phyloP scores from a whole-genome alignment of 2,329 filamentous ascomycete species.

The Ceratocystis papillata region DNA sequence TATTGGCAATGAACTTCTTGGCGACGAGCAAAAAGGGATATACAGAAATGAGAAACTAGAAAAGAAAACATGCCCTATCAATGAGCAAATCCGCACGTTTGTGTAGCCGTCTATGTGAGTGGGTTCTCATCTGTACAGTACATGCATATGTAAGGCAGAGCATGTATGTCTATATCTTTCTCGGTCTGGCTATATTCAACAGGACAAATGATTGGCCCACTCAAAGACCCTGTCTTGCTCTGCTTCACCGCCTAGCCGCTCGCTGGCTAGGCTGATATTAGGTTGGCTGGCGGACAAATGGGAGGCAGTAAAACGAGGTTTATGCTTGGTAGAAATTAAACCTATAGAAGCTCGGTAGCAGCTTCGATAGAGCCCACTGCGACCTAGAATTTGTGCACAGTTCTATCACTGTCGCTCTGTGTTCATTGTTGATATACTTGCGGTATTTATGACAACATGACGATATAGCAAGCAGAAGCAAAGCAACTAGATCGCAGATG shows the following conservation, averaged over 20 bases:
- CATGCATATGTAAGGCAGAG: too few species aligned
- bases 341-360: too few species aligned
- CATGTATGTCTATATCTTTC: too few species aligned
- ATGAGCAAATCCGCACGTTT: background rate
- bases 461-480: background rate
- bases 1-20: background rate
- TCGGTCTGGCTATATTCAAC: too few species aligned
- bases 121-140: too few species aligned
- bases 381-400: background rate
- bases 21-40: background rate
- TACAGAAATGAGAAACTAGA: background rate
- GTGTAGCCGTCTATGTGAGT: background rate
- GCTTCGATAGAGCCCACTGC: background rate
- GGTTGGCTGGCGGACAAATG: too few species aligned
- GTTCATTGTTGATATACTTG: background rate
- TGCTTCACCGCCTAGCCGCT: too few species aligned
- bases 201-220: too few species aligned
- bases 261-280: too few species aligned
- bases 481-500: background rate
- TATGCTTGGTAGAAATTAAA: too few species aligned
- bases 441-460: constrained; percentile 5
- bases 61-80: background rate
- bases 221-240: too few species aligned
- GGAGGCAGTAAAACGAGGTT: too few species aligned
- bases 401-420: background rate